Percentiles rank a stretch among this genome's conserved stretches.
Conservation (phyloP, 1,284 basidiomycete species). For the Vanrija humicola region DNA sequence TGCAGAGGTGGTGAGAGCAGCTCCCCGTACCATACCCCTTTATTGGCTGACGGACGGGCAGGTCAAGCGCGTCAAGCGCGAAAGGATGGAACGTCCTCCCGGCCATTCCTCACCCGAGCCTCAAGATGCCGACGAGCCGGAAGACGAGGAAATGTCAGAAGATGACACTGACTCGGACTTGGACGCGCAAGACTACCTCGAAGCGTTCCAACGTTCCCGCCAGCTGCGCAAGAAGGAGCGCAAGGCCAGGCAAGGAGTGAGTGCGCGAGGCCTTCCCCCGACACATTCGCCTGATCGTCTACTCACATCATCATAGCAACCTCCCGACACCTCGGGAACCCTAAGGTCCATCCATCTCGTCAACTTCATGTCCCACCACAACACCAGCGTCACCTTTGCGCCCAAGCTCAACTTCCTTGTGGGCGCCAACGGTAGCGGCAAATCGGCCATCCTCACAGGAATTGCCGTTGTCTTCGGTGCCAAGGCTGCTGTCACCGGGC, state of each 20-base stretch:
- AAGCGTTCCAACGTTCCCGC: not conserved
- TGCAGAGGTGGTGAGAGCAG: no score
- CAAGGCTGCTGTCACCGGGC: slow-evolving; percentile 81
- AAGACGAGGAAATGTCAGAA: slow-evolving; percentile 1
- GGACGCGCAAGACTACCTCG: slow-evolving; percentile 15
- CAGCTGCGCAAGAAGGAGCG: not conserved
- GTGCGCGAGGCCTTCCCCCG: not conserved
- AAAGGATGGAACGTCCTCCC: slow-evolving; percentile 2
- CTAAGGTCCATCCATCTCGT: slow-evolving; percentile 80
- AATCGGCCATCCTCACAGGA: slow-evolving; percentile 90
- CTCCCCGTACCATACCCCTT: no score
- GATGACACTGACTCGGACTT: slow-evolving; percentile 9
- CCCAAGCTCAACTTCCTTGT: slow-evolving; percentile 96
- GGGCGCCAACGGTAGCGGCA: slow-evolving; percentile 72
- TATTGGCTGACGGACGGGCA: not conserved
- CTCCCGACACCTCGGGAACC: slow-evolving; percentile 65
- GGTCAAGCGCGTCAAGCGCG: slow-evolving; percentile 27
- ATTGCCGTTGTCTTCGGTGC: slow-evolving; percentile 92
- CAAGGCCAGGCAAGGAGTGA: slow-evolving; percentile 1
- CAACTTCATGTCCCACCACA: slow-evolving; percentile 96
- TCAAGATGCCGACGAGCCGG: not conserved
- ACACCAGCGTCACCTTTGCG: slow-evolving; percentile 68
- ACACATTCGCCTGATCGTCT: not conserved
- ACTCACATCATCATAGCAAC: not conserved
- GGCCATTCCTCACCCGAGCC: not conserved